These are phyloP conservation scores for Theobroma grandiflorum DNA, from an alignment of 441 rosid species.

Conservation along the genomic window DNA sequence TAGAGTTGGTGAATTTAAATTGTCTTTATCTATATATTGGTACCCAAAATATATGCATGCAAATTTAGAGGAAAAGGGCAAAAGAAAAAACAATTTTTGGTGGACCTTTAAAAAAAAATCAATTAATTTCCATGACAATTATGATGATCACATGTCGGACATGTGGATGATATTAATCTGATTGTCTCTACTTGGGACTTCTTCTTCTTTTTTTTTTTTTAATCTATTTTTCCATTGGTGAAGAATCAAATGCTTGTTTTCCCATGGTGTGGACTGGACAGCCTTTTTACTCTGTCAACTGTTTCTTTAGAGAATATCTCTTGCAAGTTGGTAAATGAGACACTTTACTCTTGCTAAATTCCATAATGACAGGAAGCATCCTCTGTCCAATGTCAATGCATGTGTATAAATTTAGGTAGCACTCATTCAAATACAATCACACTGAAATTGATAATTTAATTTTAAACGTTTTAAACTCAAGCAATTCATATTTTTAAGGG, in stretches of 20 bases:
- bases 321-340: background rate
- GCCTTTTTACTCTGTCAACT: background rate
- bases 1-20: conserved; percentile 3
- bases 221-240: background rate
- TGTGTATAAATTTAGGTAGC: background rate
- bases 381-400: background rate
- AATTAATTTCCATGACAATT: background rate
- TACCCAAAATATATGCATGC: background rate
- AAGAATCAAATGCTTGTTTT: background rate
- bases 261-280: background rate
- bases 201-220: background rate
- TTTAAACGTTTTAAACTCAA: background rate
- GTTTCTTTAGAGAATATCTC: background rate
- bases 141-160: background rate
- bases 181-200: background rate
- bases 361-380: background rate
- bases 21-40: background rate
- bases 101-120: background rate
- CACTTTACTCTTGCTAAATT: background rate
- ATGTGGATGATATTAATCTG: no score
- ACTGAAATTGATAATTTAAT: background rate
- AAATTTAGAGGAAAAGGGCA: background rate
- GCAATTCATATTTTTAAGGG: background rate
- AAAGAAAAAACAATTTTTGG: background rate
- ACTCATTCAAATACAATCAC: background rate